Conservation (phyloP, 208 protist species). For the Tritrichomonas foetus region DNA sequence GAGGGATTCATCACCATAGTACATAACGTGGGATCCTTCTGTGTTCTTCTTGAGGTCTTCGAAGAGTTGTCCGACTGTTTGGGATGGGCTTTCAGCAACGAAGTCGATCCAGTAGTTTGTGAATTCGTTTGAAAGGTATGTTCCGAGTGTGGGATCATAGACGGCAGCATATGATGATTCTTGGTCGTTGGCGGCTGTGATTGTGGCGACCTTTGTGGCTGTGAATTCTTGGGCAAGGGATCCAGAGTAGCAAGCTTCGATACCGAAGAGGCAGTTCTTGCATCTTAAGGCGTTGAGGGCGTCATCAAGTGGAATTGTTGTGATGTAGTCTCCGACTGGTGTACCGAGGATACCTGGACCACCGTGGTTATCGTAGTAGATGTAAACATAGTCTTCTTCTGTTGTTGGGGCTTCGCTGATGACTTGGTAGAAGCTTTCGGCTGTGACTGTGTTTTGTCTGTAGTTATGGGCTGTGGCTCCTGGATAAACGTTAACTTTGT, state of each 20-base stretch:
- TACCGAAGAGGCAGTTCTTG: constrained; percentile 56
- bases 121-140: constrained; percentile 40
- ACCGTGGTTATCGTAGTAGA: constrained; percentile 58
- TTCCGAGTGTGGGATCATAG: neutral
- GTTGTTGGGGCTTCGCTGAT: constrained; percentile 45
- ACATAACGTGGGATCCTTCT: neutral
- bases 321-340: constrained; percentile 40
- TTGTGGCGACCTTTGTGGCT: neutral
- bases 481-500: constrained; percentile 51
- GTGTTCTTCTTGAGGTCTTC: neutral
- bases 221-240: constrained; percentile 45
- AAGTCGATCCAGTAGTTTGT: neutral
- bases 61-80: neutral
- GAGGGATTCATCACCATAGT: neutral
- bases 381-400: constrained; percentile 48
- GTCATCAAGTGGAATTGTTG: constrained; percentile 43
- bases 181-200: constrained; percentile 34
- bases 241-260: constrained; percentile 63
- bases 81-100: neutral
- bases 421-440: constrained; percentile 47
- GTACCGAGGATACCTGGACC: constrained; percentile 45
- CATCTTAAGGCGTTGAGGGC: constrained; percentile 43
- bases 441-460: constrained; percentile 45
- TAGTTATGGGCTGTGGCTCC: constrained; percentile 48
- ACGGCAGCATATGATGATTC: constrained; percentile 37